These are phyloP conservation scores for Scedosporium aurantiacum DNA, from an alignment of 2,329 filamentous ascomycete species.

Conservation along the genomic window DNA sequence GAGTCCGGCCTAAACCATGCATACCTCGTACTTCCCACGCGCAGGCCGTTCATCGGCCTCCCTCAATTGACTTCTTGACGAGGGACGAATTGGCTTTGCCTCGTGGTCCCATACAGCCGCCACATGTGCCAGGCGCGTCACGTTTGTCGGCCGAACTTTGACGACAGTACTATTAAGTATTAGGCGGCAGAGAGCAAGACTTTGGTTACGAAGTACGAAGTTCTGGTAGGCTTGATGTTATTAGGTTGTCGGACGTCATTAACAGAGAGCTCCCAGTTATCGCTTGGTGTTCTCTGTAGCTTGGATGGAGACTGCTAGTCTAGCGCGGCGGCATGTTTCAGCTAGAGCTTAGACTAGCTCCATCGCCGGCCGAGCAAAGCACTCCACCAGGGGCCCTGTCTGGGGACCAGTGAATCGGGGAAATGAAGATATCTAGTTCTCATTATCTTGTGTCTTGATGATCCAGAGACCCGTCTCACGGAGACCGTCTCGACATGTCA, in stretches of 20 bases:
- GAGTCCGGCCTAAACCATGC: background rate
- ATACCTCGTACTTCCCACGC: too few species aligned
- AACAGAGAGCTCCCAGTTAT: background rate
- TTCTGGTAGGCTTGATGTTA: background rate
- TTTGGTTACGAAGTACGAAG: background rate
- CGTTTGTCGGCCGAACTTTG: background rate
- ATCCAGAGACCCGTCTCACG: too few species aligned
- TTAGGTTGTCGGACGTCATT: background rate
- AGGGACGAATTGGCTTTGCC: background rate
- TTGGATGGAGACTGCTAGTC: background rate
- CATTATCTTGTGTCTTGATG: background rate
- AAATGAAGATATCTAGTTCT: background rate
- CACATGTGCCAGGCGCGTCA: background rate
- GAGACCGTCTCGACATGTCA: too few species aligned
- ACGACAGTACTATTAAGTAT: background rate
- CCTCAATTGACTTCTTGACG: background rate
- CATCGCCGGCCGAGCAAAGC: background rate
- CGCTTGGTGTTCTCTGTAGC: background rate
- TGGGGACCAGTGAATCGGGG: background rate
- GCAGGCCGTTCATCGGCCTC: too few species aligned
- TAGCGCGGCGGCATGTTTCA: conserved; percentile 1
- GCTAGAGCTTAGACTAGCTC: background rate
- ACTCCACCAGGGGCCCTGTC: background rate
- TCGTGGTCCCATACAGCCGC: background rate
- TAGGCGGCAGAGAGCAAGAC: too few species aligned